Base-by-base conservation (phyloP, 352 stramenopile genomes). In the Globisporangium yorkense region DNA sequence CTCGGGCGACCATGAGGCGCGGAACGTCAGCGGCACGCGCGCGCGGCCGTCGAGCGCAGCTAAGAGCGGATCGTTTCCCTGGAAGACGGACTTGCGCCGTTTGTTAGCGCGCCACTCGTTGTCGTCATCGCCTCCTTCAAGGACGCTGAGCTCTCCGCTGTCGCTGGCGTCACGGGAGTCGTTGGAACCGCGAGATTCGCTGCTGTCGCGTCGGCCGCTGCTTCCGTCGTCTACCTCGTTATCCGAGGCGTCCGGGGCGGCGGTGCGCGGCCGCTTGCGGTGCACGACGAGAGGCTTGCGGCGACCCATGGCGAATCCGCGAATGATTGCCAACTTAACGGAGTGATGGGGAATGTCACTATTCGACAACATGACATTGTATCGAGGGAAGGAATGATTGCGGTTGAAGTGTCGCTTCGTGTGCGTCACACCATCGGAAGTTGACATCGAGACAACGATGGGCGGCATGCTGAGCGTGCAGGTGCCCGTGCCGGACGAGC, bases 401-500 rank as follows among this genome's bases (percentile, higher is more conserved):
- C 31, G 31, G 31, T 39, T 39, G 33, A 39, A 39, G 33, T 39
- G 33, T 10, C 33, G 6, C 33, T 2, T 39, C 33, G 8, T 12
- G 6, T 12, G 33, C 24, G 24, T 27, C 24, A 27, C 24, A 27
- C 24, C 24, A 27, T 27, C 24, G 24, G 24, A 27, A 27, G 24
- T 27, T 27, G 24, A 27, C 24, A 27, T 27, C 24, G 1, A 37
- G 33, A 40, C 35, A 13, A 18, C 37, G 37, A 87, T 87, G 77
- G 77, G 74, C 31, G 72, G 70, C 10, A 51, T 78, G 21, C 41
- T 80, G n/a, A 83, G 72, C 49, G 68, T 56, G 51, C 70, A 76
- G 51, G 72, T 83, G 54, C 77, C 77, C 15, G 74, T 75, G 18
- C 70, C 77, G 0, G 74, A 87, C 61, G 72, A 87, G 65, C 74